Percentiles rank a stretch among this genome's conserved stretches.
Evolutionary conservation across 179 eudicot genomes (phyloP).

Genomic region (Amaranthus tricolor): DNA sequence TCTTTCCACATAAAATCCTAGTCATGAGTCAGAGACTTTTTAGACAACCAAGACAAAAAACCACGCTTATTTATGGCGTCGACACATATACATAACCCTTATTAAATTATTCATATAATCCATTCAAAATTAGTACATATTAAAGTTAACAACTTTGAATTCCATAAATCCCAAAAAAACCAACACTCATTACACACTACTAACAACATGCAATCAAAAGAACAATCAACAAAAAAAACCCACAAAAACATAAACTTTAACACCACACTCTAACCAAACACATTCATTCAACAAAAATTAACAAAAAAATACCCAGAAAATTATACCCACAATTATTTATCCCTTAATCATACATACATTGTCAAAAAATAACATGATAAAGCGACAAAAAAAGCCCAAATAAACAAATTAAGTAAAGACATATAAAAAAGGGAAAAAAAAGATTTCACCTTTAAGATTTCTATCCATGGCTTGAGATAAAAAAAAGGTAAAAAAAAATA

Average conservation of each 20-base stretch:
- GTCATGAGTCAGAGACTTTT: background rate
- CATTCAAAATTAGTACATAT: constrained; percentile 1
- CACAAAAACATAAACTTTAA: background rate
- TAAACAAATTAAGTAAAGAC: background rate
- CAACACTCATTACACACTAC: background rate
- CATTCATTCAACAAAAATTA: background rate
- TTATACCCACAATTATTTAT: constrained; percentile 12
- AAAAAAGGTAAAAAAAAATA: background rate
- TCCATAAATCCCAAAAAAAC: constrained; percentile 2
- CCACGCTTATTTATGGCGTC: too few species aligned
- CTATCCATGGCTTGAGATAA: constrained; percentile 20
- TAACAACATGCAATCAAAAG: constrained; percentile 19
- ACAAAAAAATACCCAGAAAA: constrained; percentile 15
- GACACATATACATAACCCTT: too few species aligned
- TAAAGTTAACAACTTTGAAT: background rate
- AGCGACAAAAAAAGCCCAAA: background rate
- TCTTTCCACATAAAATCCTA: background rate
- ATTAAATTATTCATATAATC: background rate
- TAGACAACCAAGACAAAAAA: background rate
- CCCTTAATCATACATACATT: constrained; percentile 24
- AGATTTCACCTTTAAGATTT: constrained; percentile 26
- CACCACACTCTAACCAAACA: background rate
- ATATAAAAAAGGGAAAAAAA: background rate
- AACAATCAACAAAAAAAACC: background rate
- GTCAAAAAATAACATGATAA: constrained; percentile 16